A percentile compares a stretch with the other conserved stretches of the same genome.
Conservation (phyloP, 2,329 filamentous ascomycete genomes). For the Epichloe gansuensis region DNA sequence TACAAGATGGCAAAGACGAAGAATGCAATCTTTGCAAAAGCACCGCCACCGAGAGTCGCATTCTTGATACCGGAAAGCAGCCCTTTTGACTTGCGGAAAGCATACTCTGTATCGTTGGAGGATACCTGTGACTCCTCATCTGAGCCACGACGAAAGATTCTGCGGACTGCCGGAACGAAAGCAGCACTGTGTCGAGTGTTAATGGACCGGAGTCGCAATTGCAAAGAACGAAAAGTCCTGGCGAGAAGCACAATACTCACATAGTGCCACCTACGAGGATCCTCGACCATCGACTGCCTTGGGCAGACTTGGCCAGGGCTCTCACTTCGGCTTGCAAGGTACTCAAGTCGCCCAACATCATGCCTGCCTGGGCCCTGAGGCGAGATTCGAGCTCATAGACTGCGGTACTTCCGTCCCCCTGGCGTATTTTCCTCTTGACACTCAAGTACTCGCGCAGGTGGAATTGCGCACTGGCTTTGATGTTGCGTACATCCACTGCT, state of each 20-base stretch:
- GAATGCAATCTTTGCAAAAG: constrained; percentile 37
- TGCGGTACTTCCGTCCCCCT: constrained; percentile 15
- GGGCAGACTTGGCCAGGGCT: constrained; percentile 29
- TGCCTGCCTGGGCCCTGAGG: constrained; percentile 28
- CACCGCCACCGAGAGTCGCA: constrained; percentile 30
- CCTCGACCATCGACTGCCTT: constrained; percentile 38
- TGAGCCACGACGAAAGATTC: constrained; percentile 35
- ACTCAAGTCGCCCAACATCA: constrained; percentile 33
- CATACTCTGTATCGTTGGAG: constrained; percentile 45
- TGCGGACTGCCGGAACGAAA: constrained; percentile 39
- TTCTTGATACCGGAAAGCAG: constrained; percentile 38
- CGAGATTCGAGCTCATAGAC: constrained; percentile 29
- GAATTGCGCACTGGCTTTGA: constrained; percentile 24
- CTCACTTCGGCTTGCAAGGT: constrained; percentile 32
- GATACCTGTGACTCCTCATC: constrained; percentile 24
- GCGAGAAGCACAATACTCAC: constrained; percentile 24
- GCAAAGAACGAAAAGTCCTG: neutral
- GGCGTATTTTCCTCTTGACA: constrained; percentile 19
- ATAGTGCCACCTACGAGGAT: constrained; percentile 40
- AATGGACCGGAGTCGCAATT: neutral
- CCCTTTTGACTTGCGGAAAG: constrained; percentile 38
- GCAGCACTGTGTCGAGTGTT: constrained; percentile 25
- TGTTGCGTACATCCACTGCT: constrained; percentile 15
- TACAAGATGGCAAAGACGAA: constrained; percentile 46
- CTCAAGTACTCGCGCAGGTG: constrained; percentile 24